Conservation (phyloP, 1,284 basidiomycete species). For the Papiliotrema terrestris region DNA sequence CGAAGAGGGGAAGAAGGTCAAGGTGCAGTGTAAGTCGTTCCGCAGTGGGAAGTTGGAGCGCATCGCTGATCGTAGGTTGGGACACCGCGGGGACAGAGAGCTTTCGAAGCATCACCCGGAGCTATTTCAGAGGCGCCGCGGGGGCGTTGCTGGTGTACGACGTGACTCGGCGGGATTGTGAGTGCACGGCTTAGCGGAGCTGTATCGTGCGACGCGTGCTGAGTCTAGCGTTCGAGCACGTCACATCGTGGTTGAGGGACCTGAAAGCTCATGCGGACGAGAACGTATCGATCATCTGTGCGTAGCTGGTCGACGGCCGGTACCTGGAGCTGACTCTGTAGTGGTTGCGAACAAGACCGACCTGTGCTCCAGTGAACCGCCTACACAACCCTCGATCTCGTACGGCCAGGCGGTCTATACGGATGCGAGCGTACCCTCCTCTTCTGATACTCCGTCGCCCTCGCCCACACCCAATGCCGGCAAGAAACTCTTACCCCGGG, state of each 20-base stretch:
- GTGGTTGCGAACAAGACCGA: conserved; percentile 47
- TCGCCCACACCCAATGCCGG: neutral
- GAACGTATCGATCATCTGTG: conserved; percentile 43
- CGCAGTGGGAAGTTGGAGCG: neutral
- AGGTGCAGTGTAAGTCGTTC: conserved; percentile 43
- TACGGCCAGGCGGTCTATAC: conserved; percentile 1
- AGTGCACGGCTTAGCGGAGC: conserved; percentile 10
- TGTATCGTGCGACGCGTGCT: neutral
- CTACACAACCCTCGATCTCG: conserved; percentile 28
- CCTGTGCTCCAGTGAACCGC: conserved; percentile 35
- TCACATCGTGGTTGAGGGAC: conserved; percentile 42
- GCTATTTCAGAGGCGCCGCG: conserved; percentile 92
- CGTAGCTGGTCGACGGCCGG: conserved; percentile 6
- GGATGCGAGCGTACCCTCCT: neutral
- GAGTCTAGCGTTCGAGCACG: conserved; percentile 40
- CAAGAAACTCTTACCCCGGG: conserved; percentile 6
- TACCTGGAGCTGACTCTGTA: conserved; percentile 5
- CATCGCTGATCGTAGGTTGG: conserved; percentile 29
- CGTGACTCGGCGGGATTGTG: conserved; percentile 67
- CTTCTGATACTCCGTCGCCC: neutral
- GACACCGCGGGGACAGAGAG: conserved; percentile 46
- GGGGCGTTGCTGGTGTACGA: conserved; percentile 92
- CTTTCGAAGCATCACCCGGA: conserved; percentile 71
- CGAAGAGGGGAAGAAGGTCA: conserved; percentile 38
- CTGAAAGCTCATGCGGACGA: conserved; percentile 41